Evolutionary conservation across 1,139 yeast genomes (phyloP), one percentile per base, ranked within the genome.

Genomic region (Protomyces macrosporus): DNA sequence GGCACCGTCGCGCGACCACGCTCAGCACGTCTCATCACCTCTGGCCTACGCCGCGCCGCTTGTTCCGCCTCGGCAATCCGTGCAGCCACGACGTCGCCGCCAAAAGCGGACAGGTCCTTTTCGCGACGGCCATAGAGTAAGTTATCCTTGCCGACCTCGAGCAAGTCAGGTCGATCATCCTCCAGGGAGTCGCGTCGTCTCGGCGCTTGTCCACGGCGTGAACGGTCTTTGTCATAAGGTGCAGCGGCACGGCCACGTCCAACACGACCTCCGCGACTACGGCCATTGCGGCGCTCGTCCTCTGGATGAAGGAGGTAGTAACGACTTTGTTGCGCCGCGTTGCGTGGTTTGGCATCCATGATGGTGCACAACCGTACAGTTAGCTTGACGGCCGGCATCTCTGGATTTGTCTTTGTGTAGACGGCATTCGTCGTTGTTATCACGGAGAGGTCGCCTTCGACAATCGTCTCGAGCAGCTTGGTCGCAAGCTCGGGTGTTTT

Each of bases 301-400:
- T 53, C 59, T 6, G 64, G 65, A 48, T 63, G 65, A 36, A 63
- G 45, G n/a, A 63, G 56, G 40, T 63, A 63, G 65, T 65, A 63
- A 9, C 65, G 59, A 6, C 60, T 54, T 23, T 65, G 51, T 35
- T 63, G 65, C 10, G 55, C 50, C 14, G 65, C 65, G 33, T 65
- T 57, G 4, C 53, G 59, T 9, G 45, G 58, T 36, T 63, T 63
- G 40, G 42, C 58, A 48, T 63, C 65, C 4, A 56, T 35, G 12
- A 34, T 40, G 9, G 54, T 58, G 4, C 65, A 59, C 53, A 40
- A 50, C 5, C 65, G 55, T 12, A 63, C 45, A 6, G 52, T 35
- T 35, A 63, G 48, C 12, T 55, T 23, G 16, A 48, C 42, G 14
- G 45, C 55, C 12, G 63, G 60, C 33, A 60, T 52, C 36, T 63